phyloP scores from a whole-genome alignment of 2,329 filamentous ascomycete species.

The Huntiella bhutanensis region DNA sequence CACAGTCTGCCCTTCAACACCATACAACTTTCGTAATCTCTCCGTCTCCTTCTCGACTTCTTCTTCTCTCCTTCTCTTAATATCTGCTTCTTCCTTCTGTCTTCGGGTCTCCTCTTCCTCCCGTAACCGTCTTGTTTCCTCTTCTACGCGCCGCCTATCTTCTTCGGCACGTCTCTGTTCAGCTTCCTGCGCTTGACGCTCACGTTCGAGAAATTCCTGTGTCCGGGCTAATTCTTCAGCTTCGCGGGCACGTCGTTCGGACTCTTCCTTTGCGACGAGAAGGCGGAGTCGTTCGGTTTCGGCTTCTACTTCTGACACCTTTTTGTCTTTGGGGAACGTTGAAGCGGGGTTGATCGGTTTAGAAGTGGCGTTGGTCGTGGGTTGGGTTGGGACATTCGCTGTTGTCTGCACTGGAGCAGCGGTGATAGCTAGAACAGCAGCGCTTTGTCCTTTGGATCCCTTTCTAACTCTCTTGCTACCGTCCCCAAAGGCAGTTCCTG shows the following conservation, averaged over 20 bases:
- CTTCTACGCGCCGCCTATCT: slow-evolving; percentile 52
- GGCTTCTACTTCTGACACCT: slow-evolving; percentile 39
- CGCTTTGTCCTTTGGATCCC: slow-evolving; percentile 14
- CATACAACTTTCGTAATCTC: slow-evolving; percentile 50
- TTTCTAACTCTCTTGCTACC: slow-evolving; percentile 25
- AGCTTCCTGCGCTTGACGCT: slow-evolving; percentile 26
- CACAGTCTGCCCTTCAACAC: slow-evolving; percentile 28
- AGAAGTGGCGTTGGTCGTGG: not conserved
- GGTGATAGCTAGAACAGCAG: slow-evolving; percentile 24
- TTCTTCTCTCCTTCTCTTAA: slow-evolving; percentile 57
- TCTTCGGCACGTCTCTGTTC: slow-evolving; percentile 16
- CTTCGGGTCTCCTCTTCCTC: not conserved
- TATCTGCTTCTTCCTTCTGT: slow-evolving; percentile 45
- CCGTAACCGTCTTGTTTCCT: not conserved
- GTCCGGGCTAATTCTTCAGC: slow-evolving; percentile 26
- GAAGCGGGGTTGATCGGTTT: slow-evolving; percentile 20
- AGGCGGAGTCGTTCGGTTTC: slow-evolving; percentile 58
- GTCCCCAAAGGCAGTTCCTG: slow-evolving; percentile 44
- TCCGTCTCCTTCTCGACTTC: slow-evolving; percentile 72
- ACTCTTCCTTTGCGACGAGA: slow-evolving; percentile 33
- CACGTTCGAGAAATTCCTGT: slow-evolving; percentile 4
- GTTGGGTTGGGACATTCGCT: slow-evolving; percentile 11
- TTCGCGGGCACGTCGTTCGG: slow-evolving; percentile 37
- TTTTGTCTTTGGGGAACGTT: slow-evolving; percentile 26
- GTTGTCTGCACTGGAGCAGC: slow-evolving; percentile 11